Percentiles rank a stretch among this genome's conserved stretches.
These are phyloP conservation scores for Rhodotorula sp. DNA, from an alignment of 1,284 basidiomycete species.

Conservation along the genomic window DNA sequence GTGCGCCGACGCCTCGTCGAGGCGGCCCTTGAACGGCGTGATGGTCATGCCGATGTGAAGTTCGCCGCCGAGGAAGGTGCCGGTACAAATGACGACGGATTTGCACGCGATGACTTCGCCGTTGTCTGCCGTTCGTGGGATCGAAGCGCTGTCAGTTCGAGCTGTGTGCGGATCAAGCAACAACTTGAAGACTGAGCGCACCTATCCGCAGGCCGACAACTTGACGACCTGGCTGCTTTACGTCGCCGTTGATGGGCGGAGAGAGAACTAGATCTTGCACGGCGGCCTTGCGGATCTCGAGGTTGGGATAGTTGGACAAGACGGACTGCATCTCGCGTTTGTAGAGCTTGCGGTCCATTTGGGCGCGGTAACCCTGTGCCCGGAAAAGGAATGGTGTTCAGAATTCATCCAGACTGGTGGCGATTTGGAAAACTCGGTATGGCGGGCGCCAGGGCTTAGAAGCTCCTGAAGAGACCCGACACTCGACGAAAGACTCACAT, in stretches of 20 bases:
- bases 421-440: not conserved
- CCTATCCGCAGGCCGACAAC: conserved; percentile 69
- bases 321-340: conserved; percentile 73
- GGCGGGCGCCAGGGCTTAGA: not conserved
- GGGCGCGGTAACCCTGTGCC: conserved; percentile 75
- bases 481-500: conserved; percentile 56
- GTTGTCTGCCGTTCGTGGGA: conserved; percentile 54
- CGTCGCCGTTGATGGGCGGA: conserved; percentile 14
- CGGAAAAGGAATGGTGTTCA: too few relatives aligned
- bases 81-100: conserved; percentile 81
- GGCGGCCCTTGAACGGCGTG: conserved; percentile 72
- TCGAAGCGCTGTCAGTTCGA: not conserved
- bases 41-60: conserved; percentile 76
- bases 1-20: conserved; percentile 53
- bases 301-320: conserved; percentile 63
- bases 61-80: conserved; percentile 83
- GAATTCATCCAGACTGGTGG: not conserved
- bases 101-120: conserved; percentile 75
- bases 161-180: too few relatives aligned
- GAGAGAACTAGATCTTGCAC: conserved; percentile 76
- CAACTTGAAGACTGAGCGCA: conserved; percentile 45
- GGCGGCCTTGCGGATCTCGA: conserved; percentile 68
- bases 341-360: conserved; percentile 80
- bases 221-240: conserved; percentile 50
- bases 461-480: not conserved